These are phyloP conservation scores for Astrocystis sublimbata DNA, from an alignment of 495 filamentous ascomycete species.

Conservation along the genomic window DNA sequence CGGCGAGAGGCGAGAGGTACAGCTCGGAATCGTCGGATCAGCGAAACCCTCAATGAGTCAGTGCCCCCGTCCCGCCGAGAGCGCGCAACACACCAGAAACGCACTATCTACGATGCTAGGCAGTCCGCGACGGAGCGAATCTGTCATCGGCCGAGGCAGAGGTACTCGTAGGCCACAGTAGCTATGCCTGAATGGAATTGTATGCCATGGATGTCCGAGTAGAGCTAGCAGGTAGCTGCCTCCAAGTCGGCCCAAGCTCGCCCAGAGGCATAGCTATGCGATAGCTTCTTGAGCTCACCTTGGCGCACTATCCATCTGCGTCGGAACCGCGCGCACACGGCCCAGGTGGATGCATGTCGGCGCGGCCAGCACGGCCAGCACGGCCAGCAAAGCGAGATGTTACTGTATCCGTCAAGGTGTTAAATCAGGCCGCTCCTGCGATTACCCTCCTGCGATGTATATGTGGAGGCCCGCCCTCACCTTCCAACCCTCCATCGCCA, in stretches of 20 bases:
- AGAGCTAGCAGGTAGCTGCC: too few species aligned
- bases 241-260: neutral
- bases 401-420: conserved; percentile 4
- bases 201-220: too few species aligned
- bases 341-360: neutral
- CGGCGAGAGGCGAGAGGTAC: too few species aligned
- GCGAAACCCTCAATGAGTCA: neutral
- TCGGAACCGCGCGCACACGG: conserved; percentile 14
- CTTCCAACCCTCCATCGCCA: conserved; percentile 9
- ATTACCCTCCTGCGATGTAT: neutral
- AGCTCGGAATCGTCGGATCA: conserved; percentile 9
- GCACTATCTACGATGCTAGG: neutral
- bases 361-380: conserved; percentile 6
- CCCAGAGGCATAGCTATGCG: neutral
- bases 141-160: neutral
- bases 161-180: neutral
- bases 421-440: neutral
- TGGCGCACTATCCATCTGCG: neutral
- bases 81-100: too few species aligned
- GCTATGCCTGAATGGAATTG: too few species aligned
- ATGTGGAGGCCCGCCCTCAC: conserved; percentile 16
- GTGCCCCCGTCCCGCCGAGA: neutral
- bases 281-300: neutral
- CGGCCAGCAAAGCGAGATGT: conserved; percentile 15
- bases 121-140: neutral